A percentile compares a stretch with the other conserved stretches of the same genome.
These are phyloP conservation scores for Beauveria asiatica DNA, from an alignment of 2,329 filamentous ascomycete species.

Conservation along the genomic window DNA sequence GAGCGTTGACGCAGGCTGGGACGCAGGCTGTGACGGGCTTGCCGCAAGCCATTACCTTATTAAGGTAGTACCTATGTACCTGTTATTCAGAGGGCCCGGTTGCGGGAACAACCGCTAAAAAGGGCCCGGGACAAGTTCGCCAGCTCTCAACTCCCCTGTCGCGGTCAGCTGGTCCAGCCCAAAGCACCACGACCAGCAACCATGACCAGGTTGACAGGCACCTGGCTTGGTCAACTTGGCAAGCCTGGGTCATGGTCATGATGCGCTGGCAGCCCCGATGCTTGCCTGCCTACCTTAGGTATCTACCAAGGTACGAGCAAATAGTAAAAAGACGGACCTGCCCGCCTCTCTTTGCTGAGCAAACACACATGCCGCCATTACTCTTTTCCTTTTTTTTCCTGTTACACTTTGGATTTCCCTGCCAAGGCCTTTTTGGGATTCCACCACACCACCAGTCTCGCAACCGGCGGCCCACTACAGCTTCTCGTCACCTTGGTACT, in stretches of 20 bases:
- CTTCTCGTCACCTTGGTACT: background rate
- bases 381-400: background rate
- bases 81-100: background rate
- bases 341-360: background rate
- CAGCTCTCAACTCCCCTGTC: background rate
- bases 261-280: constrained; percentile 9
- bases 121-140: background rate
- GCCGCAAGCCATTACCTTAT: too few relatives aligned
- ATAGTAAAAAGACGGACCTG: background rate
- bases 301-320: background rate
- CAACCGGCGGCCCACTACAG: background rate
- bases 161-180: constrained; percentile 2
- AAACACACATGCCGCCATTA: background rate
- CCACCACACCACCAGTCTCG: background rate
- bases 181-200: background rate
- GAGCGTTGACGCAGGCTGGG: too few relatives aligned
- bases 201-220: background rate
- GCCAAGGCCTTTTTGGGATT: background rate
- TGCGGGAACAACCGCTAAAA: constrained; percentile 11
- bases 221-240: background rate
- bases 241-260: background rate
- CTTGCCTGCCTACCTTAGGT: background rate
- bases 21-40: too few relatives aligned
- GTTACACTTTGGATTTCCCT: background rate
- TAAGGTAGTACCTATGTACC: too few relatives aligned